These are phyloP conservation scores for Noccaea bulbosa DNA, from an alignment of 345 rosid genomes.

Conservation along the genomic window DNA sequence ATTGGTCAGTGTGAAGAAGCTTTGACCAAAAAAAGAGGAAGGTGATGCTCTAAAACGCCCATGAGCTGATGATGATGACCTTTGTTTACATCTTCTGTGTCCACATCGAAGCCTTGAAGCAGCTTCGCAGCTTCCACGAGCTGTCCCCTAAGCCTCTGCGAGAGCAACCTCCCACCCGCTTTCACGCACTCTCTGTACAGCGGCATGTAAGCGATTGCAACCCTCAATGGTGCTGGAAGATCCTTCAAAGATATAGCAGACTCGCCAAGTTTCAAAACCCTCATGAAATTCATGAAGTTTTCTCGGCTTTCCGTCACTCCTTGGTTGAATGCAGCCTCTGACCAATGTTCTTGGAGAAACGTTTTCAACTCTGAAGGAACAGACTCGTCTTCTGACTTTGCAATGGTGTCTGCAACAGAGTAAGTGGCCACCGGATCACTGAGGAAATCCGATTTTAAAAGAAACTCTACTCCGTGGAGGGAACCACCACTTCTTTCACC, in stretches of 20 bases:
- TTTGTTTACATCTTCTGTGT: conserved; percentile 54
- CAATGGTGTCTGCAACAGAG: conserved; percentile 86
- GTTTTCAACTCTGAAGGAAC: conserved; percentile 70
- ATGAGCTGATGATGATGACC: conserved; percentile 53
- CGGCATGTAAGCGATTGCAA: conserved; percentile 79
- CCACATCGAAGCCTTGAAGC: conserved; percentile 66
- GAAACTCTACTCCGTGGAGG: conserved; percentile 91
- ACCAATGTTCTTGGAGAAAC: conserved; percentile 87
- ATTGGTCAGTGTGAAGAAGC: conserved; percentile 38
- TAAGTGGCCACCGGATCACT: conserved; percentile 85
- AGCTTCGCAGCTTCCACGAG: conserved; percentile 75
- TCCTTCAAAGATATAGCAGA: conserved; percentile 75
- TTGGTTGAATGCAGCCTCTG: conserved; percentile 78
- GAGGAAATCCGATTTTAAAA: conserved; percentile 79
- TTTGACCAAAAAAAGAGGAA: conserved; percentile 73
- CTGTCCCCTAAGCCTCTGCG: conserved; percentile 85
- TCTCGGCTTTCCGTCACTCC: conserved; percentile 72
- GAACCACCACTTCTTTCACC: conserved; percentile 94
- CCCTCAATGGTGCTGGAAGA: conserved; percentile 79
- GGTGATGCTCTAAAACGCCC: conserved; percentile 74
- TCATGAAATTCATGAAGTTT: conserved; percentile 68
- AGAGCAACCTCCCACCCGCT: conserved; percentile 63
- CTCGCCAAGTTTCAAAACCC: conserved; percentile 68
- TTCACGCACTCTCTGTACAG: conserved; percentile 76
- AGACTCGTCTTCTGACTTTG: conserved; percentile 78